Base-by-base conservation (phyloP, 2,329 filamentous ascomycete genomes). In the Apiospora pterosperma region DNA sequence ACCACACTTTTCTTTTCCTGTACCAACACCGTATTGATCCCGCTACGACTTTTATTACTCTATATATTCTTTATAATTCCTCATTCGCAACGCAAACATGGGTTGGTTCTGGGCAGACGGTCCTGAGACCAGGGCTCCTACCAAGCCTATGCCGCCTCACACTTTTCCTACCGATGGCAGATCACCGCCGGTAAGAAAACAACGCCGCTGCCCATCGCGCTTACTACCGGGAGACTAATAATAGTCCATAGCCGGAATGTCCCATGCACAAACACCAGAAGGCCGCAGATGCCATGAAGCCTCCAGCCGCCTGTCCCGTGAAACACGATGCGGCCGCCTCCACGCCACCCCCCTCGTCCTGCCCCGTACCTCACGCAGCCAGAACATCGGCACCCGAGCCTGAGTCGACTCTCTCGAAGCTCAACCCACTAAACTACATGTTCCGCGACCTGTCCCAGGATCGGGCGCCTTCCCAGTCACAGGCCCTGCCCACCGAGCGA, bases 361-460 rank as follows among this genome's bases (percentile, higher is more conserved):
- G 82, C 64, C 84, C 83, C 34, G 78, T 85, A 14, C 79, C 81
- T 19, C 82, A 84, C 69, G 77, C 70, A 19, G 69, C 70, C 36
- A 72, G 67, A 58, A 60, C 71, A 59, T 66, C 71, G 25, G 73
- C 78, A 44, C 38, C 73, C 34, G 73, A 81, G 67, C 71, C 78
- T 42, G 78, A 79, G 65, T 84, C 83, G 1, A 74, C 84, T 23
- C 75, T 88, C 11, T 87, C 85, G 3, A 85, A 84, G 72, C 79
- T 88, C 63, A 88, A 88, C 72, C 86, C 86, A 5, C 84, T 99
- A 62, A 99, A 99, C 82, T 97, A 95, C 83, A 99, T 99, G 95
- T 97, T 96, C 77, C 84, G 87, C 44, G 88, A 90, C 67, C 84
- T 98, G 58, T 95, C 94, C 7, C 95, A 98, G 79, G 85, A 88